Evolutionary conservation across 805 yeast genomes (phyloP), one percentile per base, ranked within the genome.

Genomic region (Lachancea cidri): DNA sequence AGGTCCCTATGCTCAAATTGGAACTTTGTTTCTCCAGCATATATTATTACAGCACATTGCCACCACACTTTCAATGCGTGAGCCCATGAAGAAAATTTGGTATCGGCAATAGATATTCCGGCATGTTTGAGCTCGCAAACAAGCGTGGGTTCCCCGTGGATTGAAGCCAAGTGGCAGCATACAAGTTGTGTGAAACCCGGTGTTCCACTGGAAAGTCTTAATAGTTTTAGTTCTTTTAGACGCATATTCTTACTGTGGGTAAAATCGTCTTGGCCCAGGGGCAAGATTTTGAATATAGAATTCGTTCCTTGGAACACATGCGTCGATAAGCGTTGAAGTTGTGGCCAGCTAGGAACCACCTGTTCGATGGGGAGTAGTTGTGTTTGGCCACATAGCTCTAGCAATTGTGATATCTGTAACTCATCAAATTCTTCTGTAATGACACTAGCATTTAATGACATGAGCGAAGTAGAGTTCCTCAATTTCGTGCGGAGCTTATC

Each of bases 1-100:
- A 83, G 59, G 57, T 83, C 86, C 35, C 91, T 68, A 52, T 83
- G 91, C 59, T 83, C 89, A 59, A 82, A 82, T 45, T 72, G 67
- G 44, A 65, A 64, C 29, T 62, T 54, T 13, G 64, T 57, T 57
- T 83, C 88, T 1, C 77, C 81, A 7, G 60, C 60, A 18, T 74
- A 70, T 18, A 83, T 58, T 4, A 68, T 58, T n/a, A 64, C 57
- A 1, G 68, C 77, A 18, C 78, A 62, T 45, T 70, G 70, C 76
- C 79, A 73, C 49, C 83, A 79, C 1, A 83, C 70, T 7, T 54
- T 65, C 14, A 55, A 31, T 11, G 54, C 53, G 37, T 55, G 54
- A 5, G 54, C 35, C 59, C 62, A 57, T 18, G 48, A 50, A 6
- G 35, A 33, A 4, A 55, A 33, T 2, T 33, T 35, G 2, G 38